Conservation (phyloP, 371 early-diverging fungal genomes). For the Smittium mucronatum region DNA sequence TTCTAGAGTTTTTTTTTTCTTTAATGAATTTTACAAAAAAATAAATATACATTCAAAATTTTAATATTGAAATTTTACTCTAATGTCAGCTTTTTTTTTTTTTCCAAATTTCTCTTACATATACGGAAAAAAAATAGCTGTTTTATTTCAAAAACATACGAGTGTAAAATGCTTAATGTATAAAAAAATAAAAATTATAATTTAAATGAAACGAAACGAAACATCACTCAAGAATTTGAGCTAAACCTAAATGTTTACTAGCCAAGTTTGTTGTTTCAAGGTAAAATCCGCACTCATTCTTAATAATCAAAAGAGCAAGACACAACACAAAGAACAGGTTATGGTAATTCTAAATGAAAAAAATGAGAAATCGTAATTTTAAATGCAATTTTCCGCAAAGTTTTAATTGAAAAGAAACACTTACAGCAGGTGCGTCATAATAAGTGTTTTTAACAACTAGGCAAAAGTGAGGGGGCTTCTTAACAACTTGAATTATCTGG, state of each 20-base stretch:
- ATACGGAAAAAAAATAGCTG: too few species aligned
- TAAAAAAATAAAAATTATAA: too few species aligned
- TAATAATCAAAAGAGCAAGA: not conserved
- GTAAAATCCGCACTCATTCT: not conserved
- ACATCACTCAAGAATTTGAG: not conserved
- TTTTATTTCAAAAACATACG: too few species aligned
- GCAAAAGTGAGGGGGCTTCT: slow-evolving; percentile 27
- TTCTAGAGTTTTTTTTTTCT: too few species aligned
- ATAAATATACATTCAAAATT: too few species aligned
- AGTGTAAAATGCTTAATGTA: too few species aligned
- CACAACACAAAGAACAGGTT: not conserved
- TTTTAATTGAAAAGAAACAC: not conserved
- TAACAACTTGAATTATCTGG: slow-evolving; percentile 28
- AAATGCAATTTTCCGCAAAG: too few species aligned
- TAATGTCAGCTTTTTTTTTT: not conserved
- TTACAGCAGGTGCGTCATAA: slow-evolving; percentile 16
- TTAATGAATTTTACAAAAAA: too few species aligned
- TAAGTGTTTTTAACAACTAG: slow-evolving; percentile 25
- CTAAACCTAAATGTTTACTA: not conserved
- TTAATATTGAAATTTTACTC: not conserved
- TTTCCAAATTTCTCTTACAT: not conserved
- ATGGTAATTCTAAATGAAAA: not conserved
- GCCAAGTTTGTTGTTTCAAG: not conserved
- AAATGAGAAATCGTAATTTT: not conserved
- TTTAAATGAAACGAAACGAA: too few species aligned